A percentile compares a stretch with the other conserved stretches of the same genome.
These are phyloP conservation scores for Coffea humblotiana DNA, from an alignment of 305 asterid genomes.

Conservation along the genomic window DNA sequence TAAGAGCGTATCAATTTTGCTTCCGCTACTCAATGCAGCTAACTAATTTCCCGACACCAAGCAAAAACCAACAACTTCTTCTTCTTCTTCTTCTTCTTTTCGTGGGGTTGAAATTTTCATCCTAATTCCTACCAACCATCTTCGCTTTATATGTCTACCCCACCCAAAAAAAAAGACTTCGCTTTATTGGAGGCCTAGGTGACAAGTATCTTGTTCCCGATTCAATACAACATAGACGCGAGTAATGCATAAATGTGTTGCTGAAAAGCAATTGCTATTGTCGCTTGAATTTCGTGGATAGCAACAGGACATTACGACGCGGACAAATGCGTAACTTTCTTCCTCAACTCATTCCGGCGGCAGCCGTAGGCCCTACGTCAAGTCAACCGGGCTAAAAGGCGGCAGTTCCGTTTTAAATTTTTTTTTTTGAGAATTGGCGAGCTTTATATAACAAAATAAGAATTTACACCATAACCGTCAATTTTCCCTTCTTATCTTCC, in stretches of 20 bases:
- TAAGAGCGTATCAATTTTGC: neutral
- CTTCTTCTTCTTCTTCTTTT: conserved; percentile 11
- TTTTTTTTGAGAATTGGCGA: too few species aligned
- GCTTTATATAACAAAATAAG: too few species aligned
- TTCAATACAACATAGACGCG: neutral
- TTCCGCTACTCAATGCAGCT: neutral
- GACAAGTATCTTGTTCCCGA: too few species aligned
- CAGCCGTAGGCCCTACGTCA: neutral
- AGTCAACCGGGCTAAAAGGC: neutral
- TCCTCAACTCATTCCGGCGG: too few species aligned
- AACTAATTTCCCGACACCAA: conserved; percentile 19
- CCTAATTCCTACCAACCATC: conserved; percentile 10
- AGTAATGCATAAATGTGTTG: neutral
- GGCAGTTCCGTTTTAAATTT: neutral
- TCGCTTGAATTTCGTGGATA: too few species aligned
- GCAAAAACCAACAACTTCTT: conserved; percentile 30
- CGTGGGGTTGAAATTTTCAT: conserved; percentile 4
- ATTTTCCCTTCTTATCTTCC: too few species aligned
- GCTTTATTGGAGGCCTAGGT: conserved; percentile 19
- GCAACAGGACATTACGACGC: neutral
- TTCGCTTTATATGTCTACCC: too few species aligned
- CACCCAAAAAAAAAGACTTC: neutral
- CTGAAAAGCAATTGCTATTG: neutral
- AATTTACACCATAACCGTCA: too few species aligned
- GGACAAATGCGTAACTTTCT: neutral